Evolutionary conservation across 129 eudicot species (phyloP).

Genomic region (carrot (Daucus carota)): DH1_v3.0 NC_030386.2:27987501-27988000

Average conservation of each 20-base stretch:
- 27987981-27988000: too few species aligned
- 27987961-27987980: too few species aligned
- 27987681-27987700: not conserved
- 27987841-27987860: not conserved
- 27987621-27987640: constrained; percentile 29
- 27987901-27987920: not conserved
- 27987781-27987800: constrained; percentile 1
- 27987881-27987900: not conserved
- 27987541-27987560: too few species aligned
- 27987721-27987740: not conserved
- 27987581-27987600: not conserved
- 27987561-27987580: too few species aligned
- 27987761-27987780: constrained; percentile 2
- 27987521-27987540: too few species aligned
- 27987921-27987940: too few species aligned
- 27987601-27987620: not conserved
- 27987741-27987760: constrained; percentile 2
- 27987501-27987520: too few species aligned
- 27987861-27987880: constrained; percentile 2
- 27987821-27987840: not conserved
- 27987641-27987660: constrained; percentile 26
- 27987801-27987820: not conserved
- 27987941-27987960: not conserved
- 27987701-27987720: not conserved
- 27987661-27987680: constrained; percentile 6